Evolutionary conservation across 208 protist species (phyloP).

Genomic region (Leishmania turanica): DNA sequence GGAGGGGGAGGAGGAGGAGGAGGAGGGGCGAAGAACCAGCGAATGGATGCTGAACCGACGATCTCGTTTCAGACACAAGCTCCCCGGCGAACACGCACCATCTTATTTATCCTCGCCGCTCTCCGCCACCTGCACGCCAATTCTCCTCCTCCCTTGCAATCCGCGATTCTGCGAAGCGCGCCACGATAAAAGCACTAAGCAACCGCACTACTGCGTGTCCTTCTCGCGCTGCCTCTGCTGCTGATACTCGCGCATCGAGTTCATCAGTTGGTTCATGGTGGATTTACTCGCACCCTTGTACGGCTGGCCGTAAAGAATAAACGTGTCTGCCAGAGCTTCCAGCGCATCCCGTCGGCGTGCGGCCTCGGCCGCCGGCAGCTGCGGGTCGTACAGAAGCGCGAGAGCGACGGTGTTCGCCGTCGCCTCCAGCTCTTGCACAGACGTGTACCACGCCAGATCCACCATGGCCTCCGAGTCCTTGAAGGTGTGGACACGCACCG

Average conservation of each 20-base stretch:
- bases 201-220: slow-evolving; percentile 22
- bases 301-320: slow-evolving; percentile 65
- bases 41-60: not conserved
- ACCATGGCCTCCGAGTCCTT: slow-evolving; percentile 80
- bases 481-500: slow-evolving; percentile 67
- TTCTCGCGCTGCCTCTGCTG: slow-evolving; percentile 58
- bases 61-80: not conserved
- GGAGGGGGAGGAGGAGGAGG: too few species aligned
- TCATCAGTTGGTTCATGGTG: slow-evolving; percentile 84
- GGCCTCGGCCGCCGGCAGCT: slow-evolving; percentile 32
- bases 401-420: slow-evolving; percentile 70
- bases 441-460: slow-evolving; percentile 80
- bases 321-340: slow-evolving; percentile 50
- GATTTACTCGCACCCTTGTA: slow-evolving; percentile 79
- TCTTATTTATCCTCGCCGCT: not conserved
- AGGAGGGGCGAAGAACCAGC: not conserved
- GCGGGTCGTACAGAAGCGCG: slow-evolving; percentile 57
- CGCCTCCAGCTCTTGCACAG: slow-evolving; percentile 65
- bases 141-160: not conserved
- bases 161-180: not conserved
- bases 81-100: not conserved
- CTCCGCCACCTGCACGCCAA: too few species aligned
- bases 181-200: not conserved
- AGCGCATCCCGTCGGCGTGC: slow-evolving; percentile 56
- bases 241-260: slow-evolving; percentile 77